Evolutionary conservation across 163 green algal species (phyloP).

Genomic region (Trebouxia gelatinosa): DNA sequence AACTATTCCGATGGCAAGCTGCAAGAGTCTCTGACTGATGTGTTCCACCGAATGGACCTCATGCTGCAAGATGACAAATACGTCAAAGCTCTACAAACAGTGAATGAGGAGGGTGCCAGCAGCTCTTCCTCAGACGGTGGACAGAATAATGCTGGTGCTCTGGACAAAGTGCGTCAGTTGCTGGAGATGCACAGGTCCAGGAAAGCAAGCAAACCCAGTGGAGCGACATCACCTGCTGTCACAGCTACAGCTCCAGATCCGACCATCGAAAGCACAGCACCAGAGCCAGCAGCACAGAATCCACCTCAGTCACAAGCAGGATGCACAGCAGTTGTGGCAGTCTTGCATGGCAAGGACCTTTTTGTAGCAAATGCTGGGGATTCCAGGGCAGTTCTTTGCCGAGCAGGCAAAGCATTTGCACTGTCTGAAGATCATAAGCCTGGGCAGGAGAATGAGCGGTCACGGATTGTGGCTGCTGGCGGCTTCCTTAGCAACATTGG

Average conservation of each 20-base stretch:
- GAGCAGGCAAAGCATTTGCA: conserved; percentile 38
- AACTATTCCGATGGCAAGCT: conserved; percentile 63
- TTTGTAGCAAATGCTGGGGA: conserved; percentile 86
- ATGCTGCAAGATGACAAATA: conserved; percentile 62
- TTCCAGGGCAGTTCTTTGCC: conserved; percentile 73
- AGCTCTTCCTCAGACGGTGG: not conserved
- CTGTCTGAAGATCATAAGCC: conserved; percentile 87
- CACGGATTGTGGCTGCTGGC: conserved; percentile 86
- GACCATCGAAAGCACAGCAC: not conserved
- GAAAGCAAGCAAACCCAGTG: conserved; percentile 9
- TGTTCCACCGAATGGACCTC: conserved; percentile 87
- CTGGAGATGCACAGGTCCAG: conserved; percentile 47
- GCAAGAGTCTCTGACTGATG: conserved; percentile 64
- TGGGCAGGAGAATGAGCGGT: conserved; percentile 64
- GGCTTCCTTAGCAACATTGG: conserved; percentile 94
- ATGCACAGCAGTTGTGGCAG: conserved; percentile 81
- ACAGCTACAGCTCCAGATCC: conserved; percentile 6
- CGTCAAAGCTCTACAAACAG: conserved; percentile 19
- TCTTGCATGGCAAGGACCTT: conserved; percentile 61
- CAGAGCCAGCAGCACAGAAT: not conserved
- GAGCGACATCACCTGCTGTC: not conserved
- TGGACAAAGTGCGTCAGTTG: conserved; percentile 33
- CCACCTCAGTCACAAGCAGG: conserved; percentile 66
- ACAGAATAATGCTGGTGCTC: not conserved
- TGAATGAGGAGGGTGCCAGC: not conserved